Evolutionary conservation across 2,329 filamentous ascomycete species (phyloP).

Genomic region (Remersonia thermophila): DNA sequence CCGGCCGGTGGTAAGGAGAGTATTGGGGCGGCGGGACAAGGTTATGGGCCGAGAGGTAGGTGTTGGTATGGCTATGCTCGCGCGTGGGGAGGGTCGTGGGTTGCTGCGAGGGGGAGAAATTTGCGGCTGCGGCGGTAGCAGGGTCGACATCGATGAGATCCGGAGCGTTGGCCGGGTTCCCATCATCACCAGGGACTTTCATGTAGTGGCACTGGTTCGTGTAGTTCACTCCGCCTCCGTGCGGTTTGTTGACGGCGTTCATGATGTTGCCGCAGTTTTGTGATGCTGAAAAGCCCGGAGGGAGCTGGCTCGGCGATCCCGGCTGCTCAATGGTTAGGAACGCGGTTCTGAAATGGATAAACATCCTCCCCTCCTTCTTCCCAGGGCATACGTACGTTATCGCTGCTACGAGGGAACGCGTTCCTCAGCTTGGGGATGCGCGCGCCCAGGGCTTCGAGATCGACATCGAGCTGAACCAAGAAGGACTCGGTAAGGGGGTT

Average conservation of each 20-base stretch:
- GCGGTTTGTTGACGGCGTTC: not conserved
- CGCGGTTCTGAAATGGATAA: not conserved
- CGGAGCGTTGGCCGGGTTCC: conserved; percentile 27
- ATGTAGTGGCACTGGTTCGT: conserved; percentile 33
- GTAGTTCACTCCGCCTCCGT: conserved; percentile 23
- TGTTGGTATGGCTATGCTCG: conserved; percentile 8
- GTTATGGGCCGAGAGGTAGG: conserved; percentile 10
- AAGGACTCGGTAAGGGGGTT: conserved; percentile 93
- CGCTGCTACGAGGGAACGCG: conserved; percentile 40
- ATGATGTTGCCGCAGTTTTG: not conserved
- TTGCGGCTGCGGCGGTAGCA: conserved; percentile 18
- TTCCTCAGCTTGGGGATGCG: conserved; percentile 45
- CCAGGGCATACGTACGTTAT: conserved; percentile 43
- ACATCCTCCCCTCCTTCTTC: too few relatives aligned
- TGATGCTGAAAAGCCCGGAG: not conserved
- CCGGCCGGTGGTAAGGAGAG: conserved; percentile 26
- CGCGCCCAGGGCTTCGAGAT: conserved; percentile 62
- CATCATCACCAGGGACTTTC: conserved; percentile 28
- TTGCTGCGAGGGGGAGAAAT: conserved; percentile 9
- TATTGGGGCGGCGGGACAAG: conserved; percentile 7
- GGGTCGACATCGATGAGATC: conserved; percentile 29
- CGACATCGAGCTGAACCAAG: conserved; percentile 82
- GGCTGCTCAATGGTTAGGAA: conserved; percentile 2
- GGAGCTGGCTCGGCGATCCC: conserved; percentile 4
- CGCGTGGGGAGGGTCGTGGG: conserved; percentile 13